Percentiles rank a stretch among this genome's conserved stretches.
phyloP scores from a whole-genome alignment of 192 early-diverging fungal species.

The Gamsiella multidivaricata region DNA sequence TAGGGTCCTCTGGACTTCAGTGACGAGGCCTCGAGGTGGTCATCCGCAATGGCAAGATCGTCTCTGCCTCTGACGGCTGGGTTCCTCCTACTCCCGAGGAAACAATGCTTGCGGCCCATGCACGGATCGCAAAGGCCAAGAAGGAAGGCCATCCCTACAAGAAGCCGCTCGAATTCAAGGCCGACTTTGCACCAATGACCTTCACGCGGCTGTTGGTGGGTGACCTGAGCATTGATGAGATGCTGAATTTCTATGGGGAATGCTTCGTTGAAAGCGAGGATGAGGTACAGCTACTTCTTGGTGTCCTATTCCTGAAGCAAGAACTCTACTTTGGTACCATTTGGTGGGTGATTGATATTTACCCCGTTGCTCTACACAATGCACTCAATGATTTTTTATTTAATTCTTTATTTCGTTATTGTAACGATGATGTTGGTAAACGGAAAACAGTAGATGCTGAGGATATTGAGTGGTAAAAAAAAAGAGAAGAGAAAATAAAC shows the following conservation, averaged over 20 bases:
- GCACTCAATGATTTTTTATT: neutral
- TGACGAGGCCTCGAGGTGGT: slow-evolving; percentile 27
- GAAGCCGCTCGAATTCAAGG: slow-evolving; percentile 8
- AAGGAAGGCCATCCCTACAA: slow-evolving; percentile 9
- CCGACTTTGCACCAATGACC: slow-evolving; percentile 23
- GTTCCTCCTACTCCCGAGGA: slow-evolving; percentile 4
- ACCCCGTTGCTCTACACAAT: no score
- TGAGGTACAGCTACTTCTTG: slow-evolving; percentile 18
- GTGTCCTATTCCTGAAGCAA: slow-evolving; percentile 35
- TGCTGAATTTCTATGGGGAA: slow-evolving; percentile 24
- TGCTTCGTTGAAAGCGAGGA: neutral
- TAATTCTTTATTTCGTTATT: slow-evolving; percentile 3
- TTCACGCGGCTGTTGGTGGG: slow-evolving; percentile 32
- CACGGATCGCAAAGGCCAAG: slow-evolving; percentile 20
- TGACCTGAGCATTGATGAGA: slow-evolving; percentile 23
- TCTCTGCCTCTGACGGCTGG: slow-evolving; percentile 25
- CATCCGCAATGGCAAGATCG: slow-evolving; percentile 23
- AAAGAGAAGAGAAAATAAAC: neutral
- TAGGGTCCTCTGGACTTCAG: slow-evolving; percentile 8
- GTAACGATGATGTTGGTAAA: slow-evolving; percentile 2
- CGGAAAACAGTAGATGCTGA: neutral
- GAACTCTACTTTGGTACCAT: slow-evolving; percentile 20
- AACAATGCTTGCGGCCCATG: slow-evolving; percentile 3
- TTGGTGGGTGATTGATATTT: slow-evolving; percentile 11
- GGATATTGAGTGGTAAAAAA: neutral